Evolutionary conservation across 2,329 filamentous ascomycete genomes (phyloP).

Genomic region (Calycina marina): DNA sequence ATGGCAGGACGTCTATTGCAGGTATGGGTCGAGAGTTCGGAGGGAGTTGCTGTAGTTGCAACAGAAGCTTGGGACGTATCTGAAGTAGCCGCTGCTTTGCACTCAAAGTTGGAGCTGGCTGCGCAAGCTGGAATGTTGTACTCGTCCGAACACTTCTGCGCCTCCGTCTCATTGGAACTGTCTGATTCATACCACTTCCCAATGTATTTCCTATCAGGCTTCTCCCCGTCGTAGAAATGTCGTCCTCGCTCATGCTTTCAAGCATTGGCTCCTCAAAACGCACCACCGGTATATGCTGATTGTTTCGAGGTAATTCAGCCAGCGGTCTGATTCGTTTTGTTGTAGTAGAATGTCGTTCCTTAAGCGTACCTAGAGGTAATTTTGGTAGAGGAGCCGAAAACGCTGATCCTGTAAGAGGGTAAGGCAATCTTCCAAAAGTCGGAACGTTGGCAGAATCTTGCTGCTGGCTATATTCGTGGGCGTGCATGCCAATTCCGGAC

Average conservation of each 20-base stretch:
- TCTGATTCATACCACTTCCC: slow-evolving; percentile 4
- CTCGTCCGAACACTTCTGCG: slow-evolving; percentile 37
- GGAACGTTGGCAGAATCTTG: slow-evolving; percentile 8
- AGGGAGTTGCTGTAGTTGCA: slow-evolving; percentile 58
- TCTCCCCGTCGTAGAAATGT: slow-evolving; percentile 18
- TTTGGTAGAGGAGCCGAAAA: slow-evolving; percentile 15
- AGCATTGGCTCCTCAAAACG: slow-evolving; percentile 17
- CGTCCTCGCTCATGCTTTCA: slow-evolving; percentile 22
- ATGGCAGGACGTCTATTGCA: slow-evolving; percentile 59
- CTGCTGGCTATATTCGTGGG: slow-evolving; percentile 19
- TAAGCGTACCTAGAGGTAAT: slow-evolving; percentile 11
- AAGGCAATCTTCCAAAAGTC: slow-evolving; percentile 14
- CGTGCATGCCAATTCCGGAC: slow-evolving; percentile 17
- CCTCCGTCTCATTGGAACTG: slow-evolving; percentile 24
- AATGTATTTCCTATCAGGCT: slow-evolving; percentile 13
- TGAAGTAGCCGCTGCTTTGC: slow-evolving; percentile 44
- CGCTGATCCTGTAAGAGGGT: slow-evolving; percentile 17
- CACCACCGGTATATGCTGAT: slow-evolving; percentile 13
- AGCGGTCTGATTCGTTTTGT: slow-evolving; percentile 13
- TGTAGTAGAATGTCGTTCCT: slow-evolving; percentile 10
- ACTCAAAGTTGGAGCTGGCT: slow-evolving; percentile 44
- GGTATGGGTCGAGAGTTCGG: slow-evolving; percentile 47
- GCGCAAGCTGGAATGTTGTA: slow-evolving; percentile 52
- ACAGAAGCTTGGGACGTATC: slow-evolving; percentile 50
- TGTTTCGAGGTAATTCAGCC: slow-evolving; percentile 14